Conservation (phyloP, 352 stramenopile species). For the Globisporangium paddicum region DNA sequence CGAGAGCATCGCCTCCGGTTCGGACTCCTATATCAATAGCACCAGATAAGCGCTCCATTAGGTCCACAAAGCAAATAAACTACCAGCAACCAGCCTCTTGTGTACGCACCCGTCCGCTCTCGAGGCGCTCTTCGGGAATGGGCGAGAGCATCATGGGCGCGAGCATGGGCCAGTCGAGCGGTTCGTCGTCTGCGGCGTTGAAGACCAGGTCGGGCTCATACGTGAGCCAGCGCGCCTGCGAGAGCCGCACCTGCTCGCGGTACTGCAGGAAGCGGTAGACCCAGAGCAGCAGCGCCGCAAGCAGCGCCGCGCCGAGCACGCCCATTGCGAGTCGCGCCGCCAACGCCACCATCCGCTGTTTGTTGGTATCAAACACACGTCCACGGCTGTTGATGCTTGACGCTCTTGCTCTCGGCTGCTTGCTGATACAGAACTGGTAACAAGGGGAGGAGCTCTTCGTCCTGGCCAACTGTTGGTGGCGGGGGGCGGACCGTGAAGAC, state of each 20-base stretch:
- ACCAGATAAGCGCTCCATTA: background rate
- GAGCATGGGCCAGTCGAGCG: slow-evolving; percentile 43
- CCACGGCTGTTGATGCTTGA: too few relatives aligned
- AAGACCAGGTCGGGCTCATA: slow-evolving; percentile 32
- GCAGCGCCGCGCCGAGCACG: slow-evolving; percentile 30
- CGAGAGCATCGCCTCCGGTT: slow-evolving; percentile 38
- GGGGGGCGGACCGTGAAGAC: too few relatives aligned
- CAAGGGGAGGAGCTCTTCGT: too few relatives aligned
- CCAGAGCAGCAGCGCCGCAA: slow-evolving; percentile 47
- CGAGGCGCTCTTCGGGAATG: slow-evolving; percentile 55
- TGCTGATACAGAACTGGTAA: background rate
- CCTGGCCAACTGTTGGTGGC: too few relatives aligned
- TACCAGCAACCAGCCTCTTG: too few relatives aligned
- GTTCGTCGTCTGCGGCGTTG: background rate
- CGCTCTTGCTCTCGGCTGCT: too few relatives aligned
- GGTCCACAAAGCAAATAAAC: too few relatives aligned
- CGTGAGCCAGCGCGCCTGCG: slow-evolving; percentile 60
- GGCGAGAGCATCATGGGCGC: slow-evolving; percentile 61
- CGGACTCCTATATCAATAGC: slow-evolving; percentile 33
- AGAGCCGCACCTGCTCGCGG: slow-evolving; percentile 45
- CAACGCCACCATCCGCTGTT: slow-evolving; percentile 32
- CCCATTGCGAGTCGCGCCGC: slow-evolving; percentile 34
- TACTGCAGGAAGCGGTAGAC: slow-evolving; percentile 59
- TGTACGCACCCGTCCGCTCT: slow-evolving; percentile 48
- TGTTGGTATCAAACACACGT: too few relatives aligned